Evolutionary conservation across 805 yeast genomes (phyloP), one percentile per base, ranked within the genome.

Genomic region (Hanseniaspora clermontiae): DNA sequence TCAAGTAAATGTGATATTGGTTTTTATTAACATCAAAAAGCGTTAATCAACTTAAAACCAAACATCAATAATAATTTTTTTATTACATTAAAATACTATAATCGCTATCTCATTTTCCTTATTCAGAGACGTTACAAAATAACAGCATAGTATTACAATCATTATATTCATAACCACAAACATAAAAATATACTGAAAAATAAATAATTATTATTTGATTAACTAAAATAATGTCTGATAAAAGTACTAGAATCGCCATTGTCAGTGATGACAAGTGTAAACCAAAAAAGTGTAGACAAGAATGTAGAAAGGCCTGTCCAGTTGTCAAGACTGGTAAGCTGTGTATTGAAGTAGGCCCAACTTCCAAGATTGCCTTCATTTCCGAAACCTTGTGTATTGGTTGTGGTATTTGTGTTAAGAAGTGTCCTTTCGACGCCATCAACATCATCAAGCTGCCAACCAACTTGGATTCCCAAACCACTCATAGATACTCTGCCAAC

Each of bases 391-490:
- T 93, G 68, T 93, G 98, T 78, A 91, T 93, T 65, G 98, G 98
- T 70, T 93, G 98, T 78, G 98, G 98, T 89, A 93, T 93, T 64
- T 93, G 98, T 79, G 96, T 90, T 54, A 93, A 93, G 72, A 93
- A 89, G 70, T 93, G 98, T 74, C 98, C 98, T 34, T 93, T 93
- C 68, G 96, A 91, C 66, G 98, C 98, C 61, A 90, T 93, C 66
- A 85, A 80, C 67, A 93, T 93, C 68, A 93, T 93, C 75, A 93
- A 93, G 68, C 77, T 93, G 70, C 98, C 98, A 61, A 91, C 97
- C 17, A 90, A 93, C 70, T 78, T 93, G 68, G 97, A 91, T 55
- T 74, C 77, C 50, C 91, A 93, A 70, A 95, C 90, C 57, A 89
- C 97, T 40, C 97, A 93, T 72, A 82, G 98, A 76, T 93, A 93